Percentiles rank a stretch among this genome's conserved stretches.
Evolutionary conservation across 2,329 filamentous ascomycete genomes (phyloP).

Genomic region (Triangularia setosa): DNA sequence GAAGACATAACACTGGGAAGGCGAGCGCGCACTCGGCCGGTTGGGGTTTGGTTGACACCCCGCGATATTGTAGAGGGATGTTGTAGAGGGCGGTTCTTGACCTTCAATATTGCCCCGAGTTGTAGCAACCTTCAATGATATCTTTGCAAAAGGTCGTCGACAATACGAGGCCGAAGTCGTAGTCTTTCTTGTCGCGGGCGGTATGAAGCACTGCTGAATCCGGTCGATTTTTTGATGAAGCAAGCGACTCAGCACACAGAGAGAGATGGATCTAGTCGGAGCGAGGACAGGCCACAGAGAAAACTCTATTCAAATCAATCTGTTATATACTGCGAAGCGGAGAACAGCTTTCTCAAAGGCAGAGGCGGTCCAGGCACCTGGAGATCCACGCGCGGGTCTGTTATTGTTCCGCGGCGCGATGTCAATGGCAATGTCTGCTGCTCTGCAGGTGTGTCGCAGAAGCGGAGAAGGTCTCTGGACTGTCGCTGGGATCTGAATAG

Average conservation of each 20-base stretch:
- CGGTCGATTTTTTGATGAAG: not conserved
- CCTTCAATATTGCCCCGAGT: not conserved
- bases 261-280: not conserved
- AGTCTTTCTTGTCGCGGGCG: not conserved
- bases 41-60: slow-evolving; percentile 9
- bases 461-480: not conserved
- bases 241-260: not conserved
- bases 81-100: not conserved
- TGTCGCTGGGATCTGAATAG: not conserved
- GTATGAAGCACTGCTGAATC: not conserved
- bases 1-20: slow-evolving; percentile 40
- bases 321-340: not conserved
- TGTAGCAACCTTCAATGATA: not conserved
- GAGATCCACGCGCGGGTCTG: not conserved
- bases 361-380: not conserved
- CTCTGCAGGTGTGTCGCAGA: not conserved
- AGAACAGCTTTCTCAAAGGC: not conserved
- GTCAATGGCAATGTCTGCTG: not conserved
- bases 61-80: not conserved
- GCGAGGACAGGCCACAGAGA: not conserved
- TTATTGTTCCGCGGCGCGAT: slow-evolving; percentile 5
- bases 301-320: not conserved
- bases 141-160: slow-evolving; percentile 5
- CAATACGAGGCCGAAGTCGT: not conserved
- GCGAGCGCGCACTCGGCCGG: slow-evolving; percentile 20